These are phyloP conservation scores for Boletus tomentosulus DNA, from an alignment of 768 basidiomycete species.

Conservation along the genomic window DNA sequence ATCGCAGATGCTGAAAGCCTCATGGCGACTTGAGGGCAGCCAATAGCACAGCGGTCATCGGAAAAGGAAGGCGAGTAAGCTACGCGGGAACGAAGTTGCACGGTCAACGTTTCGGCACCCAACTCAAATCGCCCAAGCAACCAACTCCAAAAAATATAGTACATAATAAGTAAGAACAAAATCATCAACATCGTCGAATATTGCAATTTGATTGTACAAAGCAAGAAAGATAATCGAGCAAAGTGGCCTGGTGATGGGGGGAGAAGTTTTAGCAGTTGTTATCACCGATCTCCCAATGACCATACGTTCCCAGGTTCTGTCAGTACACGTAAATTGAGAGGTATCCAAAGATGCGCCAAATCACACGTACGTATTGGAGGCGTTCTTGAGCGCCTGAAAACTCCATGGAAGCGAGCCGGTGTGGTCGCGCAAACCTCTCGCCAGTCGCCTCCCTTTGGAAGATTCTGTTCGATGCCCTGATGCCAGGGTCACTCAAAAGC, in stretches of 20 bases:
- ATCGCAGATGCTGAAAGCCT: no score
- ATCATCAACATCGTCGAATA: background rate
- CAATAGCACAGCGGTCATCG: no score
- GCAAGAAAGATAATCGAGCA: background rate
- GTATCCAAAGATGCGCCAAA: background rate
- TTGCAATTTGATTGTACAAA: background rate
- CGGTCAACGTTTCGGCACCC: no score
- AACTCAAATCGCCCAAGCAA: no score
- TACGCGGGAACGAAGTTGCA: no score
- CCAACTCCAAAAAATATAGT: no score
- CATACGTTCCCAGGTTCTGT: slow-evolving; percentile 17
- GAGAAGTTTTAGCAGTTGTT: background rate
- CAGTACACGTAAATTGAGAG: background rate
- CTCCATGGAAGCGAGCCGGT: slow-evolving; percentile 24
- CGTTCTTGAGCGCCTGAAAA: slow-evolving; percentile 25
- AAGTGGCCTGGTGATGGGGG: background rate
- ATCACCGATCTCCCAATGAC: slow-evolving; percentile 23
- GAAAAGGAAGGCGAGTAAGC: no score
- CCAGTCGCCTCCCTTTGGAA: slow-evolving; percentile 28
- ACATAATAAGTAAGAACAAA: background rate
- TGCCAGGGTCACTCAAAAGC: background rate
- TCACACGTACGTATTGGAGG: slow-evolving; percentile 13
- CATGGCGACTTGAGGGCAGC: no score
- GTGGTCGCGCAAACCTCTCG: slow-evolving; percentile 34
- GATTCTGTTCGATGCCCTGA: slow-evolving; percentile 29